Conservation (phyloP, 1,139 yeast genomes). For the Tardiomyces blankii region DNA sequence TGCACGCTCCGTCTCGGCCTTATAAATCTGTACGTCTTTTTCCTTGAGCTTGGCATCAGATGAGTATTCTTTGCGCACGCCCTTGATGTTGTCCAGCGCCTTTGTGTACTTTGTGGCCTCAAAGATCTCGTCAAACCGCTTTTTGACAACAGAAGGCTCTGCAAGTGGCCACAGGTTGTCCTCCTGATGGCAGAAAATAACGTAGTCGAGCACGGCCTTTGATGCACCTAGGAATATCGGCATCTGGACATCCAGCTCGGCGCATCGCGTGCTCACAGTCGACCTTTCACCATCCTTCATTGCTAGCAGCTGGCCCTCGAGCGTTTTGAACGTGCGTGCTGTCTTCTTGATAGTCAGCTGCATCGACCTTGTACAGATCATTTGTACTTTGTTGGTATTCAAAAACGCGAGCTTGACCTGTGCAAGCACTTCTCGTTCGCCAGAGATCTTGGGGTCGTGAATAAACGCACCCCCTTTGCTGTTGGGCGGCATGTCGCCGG, state of each 20-base stretch:
- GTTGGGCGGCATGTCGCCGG: slow-evolving; percentile 94
- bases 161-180: slow-evolving; percentile 90
- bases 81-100: slow-evolving; percentile 72
- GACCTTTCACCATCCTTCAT: slow-evolving; percentile 49
- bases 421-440: slow-evolving; percentile 70
- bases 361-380: slow-evolving; percentile 82
- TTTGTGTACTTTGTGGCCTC: slow-evolving; percentile 91
- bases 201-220: slow-evolving; percentile 78
- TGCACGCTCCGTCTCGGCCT: slow-evolving; percentile 65
- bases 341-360: slow-evolving; percentile 55
- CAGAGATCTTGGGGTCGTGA: slow-evolving; percentile 72
- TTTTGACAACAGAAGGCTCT: slow-evolving; percentile 81
- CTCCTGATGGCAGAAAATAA: slow-evolving; percentile 95
- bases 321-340: slow-evolving; percentile 69
- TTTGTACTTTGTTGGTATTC: slow-evolving; percentile 59
- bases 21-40: slow-evolving; percentile 67
- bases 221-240: slow-evolving; percentile 84
- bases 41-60: slow-evolving; percentile 64
- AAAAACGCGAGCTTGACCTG: slow-evolving; percentile 84
- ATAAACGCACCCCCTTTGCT: slow-evolving; percentile 94
- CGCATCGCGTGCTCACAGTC: slow-evolving; percentile 70
- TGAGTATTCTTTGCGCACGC: slow-evolving; percentile 65
- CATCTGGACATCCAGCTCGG: slow-evolving; percentile 73
- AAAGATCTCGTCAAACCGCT: slow-evolving; percentile 90
- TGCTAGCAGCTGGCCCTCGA: slow-evolving; percentile 78